Base-by-base conservation (phyloP, 2,329 filamentous ascomycete genomes). In the Phialemonium atrogriseum region DNA sequence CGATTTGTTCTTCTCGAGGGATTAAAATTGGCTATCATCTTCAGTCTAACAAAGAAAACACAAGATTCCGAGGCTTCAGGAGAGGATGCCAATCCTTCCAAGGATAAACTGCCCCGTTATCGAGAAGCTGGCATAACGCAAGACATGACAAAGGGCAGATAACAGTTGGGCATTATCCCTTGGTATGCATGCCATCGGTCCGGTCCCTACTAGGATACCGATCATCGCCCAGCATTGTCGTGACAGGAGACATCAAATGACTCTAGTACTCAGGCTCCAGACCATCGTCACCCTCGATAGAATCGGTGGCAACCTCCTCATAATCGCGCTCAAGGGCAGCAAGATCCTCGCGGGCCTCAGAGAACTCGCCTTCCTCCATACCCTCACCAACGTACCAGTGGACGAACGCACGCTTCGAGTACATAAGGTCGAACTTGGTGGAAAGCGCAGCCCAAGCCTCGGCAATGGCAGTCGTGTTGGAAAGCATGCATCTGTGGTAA, bases 351-450 rank as follows among this genome's bases (percentile, higher is more conserved):
- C 91, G 88, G 45, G 91, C 91, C 74, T 98, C 91, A 36, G 86
- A 94, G 78, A 98, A 98, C 68, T 98, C 91, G 65, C 91, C 91
- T 66, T 98, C 91, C 76, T 98, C 91, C 91, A 98, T 98, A 79
- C 91, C 91, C 75, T 96, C 91, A 70, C 91, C 91, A 58, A 98
- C 91, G 55, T 96, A 98, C 91, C 91, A 98, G 71, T 98, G 91
- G 45, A 98, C 91, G 68, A 98, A 98, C 42, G 91, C 91, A 72
- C 91, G 91, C 83, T 98, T 98, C 63, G 86, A 93, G 80, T 96
- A 95, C 91, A 98, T 98, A 61, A 98, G 85, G 58, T 98, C 91
- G 72, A 98, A 98, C 73, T 98, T 98, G 77, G 82, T 77, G 41
- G 87, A 93, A 45, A 98, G 78, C 47, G 87, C 87, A 43, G 84